phyloP scores from a whole-genome alignment of 352 stramenopile genomes.

The Pythium phragmiticola region DNA sequence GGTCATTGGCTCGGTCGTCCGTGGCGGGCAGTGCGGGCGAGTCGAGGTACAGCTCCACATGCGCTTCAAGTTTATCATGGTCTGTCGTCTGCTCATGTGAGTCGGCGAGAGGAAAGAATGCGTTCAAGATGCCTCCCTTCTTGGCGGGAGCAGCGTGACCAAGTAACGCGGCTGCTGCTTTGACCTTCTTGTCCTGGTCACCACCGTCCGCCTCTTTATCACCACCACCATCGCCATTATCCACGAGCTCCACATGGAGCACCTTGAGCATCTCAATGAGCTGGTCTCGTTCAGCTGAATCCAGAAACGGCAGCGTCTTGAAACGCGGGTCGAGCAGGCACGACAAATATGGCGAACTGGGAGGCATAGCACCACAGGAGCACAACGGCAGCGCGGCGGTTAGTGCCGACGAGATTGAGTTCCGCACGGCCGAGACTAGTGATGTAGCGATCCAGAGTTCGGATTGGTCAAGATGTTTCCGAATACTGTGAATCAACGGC shows the following conservation, averaged over 20 bases:
- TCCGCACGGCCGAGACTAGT: conserved; percentile 56
- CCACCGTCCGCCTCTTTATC: conserved; percentile 35
- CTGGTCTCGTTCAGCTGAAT: conserved; percentile 46
- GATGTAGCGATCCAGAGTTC: conserved; percentile 62
- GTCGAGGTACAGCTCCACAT: conserved; percentile 74
- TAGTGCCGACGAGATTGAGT: conserved; percentile 53
- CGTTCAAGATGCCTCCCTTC: conserved; percentile 42
- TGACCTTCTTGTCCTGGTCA: conserved; percentile 33
- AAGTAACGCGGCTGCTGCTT: conserved; percentile 21
- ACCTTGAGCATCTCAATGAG: conserved; percentile 54
- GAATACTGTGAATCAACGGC: conserved; percentile 64
- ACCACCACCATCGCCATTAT: conserved; percentile 29
- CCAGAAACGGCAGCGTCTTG: conserved; percentile 69
- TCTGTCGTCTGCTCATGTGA: conserved; percentile 37
- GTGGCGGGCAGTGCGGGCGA: conserved; percentile 61
- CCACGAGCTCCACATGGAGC: conserved; percentile 44
- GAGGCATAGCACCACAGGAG: conserved; percentile 36
- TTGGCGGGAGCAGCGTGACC: conserved; percentile 25
- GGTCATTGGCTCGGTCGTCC: conserved; percentile 71
- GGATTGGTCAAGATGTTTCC: conserved; percentile 65
- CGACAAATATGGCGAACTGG: conserved; percentile 56
- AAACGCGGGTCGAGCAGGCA: conserved; percentile 74
- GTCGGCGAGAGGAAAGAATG: conserved; percentile 66
- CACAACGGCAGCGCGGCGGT: conserved; percentile 46
- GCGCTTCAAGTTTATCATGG: conserved; percentile 54